Percentiles rank a stretch among this genome's conserved stretches.
phyloP scores from a whole-genome alignment of 345 rosid species.

The Reutealis trisperma region DNA sequence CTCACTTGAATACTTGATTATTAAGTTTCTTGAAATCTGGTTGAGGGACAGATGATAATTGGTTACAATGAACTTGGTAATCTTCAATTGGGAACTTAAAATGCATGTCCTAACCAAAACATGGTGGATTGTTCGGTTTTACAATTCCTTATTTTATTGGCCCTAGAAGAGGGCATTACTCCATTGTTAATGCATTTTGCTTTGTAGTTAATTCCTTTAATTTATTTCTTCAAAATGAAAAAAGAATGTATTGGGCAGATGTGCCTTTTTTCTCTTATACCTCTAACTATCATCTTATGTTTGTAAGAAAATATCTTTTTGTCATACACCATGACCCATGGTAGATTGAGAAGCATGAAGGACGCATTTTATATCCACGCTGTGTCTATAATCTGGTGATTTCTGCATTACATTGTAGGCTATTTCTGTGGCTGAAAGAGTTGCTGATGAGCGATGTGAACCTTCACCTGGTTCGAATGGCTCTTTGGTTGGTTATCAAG shows the following conservation, averaged over 20 bases:
- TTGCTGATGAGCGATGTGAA: constrained; percentile 93
- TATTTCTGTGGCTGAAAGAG: constrained; percentile 95
- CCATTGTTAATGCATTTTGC: background rate
- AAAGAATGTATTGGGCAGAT: background rate
- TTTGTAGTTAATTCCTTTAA: background rate
- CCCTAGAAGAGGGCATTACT: background rate
- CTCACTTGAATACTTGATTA: background rate
- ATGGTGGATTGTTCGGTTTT: background rate
- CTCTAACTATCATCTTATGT: background rate
- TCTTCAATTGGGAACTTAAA: background rate
- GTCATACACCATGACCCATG: background rate
- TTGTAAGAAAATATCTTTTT: background rate
- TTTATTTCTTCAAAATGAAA: background rate
- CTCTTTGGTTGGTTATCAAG: constrained; percentile 97
- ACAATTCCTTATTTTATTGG: background rate
- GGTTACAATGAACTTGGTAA: background rate
- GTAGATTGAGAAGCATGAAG: background rate
- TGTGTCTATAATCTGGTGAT: background rate
- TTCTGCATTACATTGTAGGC: constrained; percentile 55
- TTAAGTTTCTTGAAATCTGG: background rate
- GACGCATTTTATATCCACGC: background rate
- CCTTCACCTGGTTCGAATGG: constrained; percentile 76
- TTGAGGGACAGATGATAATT: background rate
- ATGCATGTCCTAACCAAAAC: background rate
- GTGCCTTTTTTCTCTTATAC: background rate